Evolutionary conservation across 495 filamentous ascomycete species (phyloP).

Genomic region (Neurospora tetraspora): DNA sequence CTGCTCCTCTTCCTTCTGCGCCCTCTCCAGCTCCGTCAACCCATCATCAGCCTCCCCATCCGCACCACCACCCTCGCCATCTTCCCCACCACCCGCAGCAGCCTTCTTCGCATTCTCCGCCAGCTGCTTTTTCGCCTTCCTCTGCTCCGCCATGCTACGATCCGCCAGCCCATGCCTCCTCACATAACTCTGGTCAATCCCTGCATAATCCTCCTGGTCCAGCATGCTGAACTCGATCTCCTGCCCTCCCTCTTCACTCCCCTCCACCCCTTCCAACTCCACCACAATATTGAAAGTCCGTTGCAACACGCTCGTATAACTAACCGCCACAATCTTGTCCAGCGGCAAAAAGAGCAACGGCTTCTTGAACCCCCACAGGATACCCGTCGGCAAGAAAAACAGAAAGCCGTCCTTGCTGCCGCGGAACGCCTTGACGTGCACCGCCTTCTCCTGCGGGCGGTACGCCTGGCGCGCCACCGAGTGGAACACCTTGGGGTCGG

Average conservation of each 20-base stretch:
- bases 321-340: slow-evolving; percentile 65
- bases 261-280: slow-evolving; percentile 37
- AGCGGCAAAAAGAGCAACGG: slow-evolving; percentile 81
- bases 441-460: slow-evolving; percentile 82
- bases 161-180: slow-evolving; percentile 76
- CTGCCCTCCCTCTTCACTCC: slow-evolving; percentile 36
- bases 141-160: slow-evolving; percentile 78
- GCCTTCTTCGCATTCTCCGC: slow-evolving; percentile 32
- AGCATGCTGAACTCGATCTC: slow-evolving; percentile 83
- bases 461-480: slow-evolving; percentile 71
- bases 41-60: slow-evolving; percentile 52
- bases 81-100: slow-evolving; percentile 37
- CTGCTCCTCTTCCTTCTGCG: slow-evolving; percentile 37
- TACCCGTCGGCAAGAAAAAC: slow-evolving; percentile 78
- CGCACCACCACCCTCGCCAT: slow-evolving; percentile 35
- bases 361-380: slow-evolving; percentile 94
- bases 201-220: slow-evolving; percentile 72
- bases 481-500: slow-evolving; percentile 66
- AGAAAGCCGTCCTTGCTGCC: slow-evolving; percentile 94
- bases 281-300: slow-evolving; percentile 90
- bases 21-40: slow-evolving; percentile 48
- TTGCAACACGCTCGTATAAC: slow-evolving; percentile 82
- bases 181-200: slow-evolving; percentile 72
- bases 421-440: slow-evolving; percentile 81
- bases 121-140: slow-evolving; percentile 62